Evolutionary conservation across 2,329 filamentous ascomycete species (phyloP).

Genomic region (Diplodia corticola): DNA sequence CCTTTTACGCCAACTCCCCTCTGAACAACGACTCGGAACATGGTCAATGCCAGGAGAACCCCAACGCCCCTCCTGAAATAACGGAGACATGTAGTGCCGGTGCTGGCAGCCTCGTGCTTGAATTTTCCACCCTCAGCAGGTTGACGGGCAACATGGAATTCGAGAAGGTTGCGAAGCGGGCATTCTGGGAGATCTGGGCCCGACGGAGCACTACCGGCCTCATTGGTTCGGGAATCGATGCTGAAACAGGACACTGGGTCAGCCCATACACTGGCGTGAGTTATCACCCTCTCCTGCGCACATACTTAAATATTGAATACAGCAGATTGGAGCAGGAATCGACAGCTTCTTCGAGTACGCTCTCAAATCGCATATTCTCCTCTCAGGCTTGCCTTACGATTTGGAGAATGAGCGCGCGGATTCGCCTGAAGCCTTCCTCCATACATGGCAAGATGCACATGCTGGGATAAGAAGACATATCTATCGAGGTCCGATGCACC

Average conservation of each 20-base stretch:
- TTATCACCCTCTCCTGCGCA: slow-evolving; percentile 20
- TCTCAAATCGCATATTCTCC: slow-evolving; percentile 86
- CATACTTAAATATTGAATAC: slow-evolving; percentile 15
- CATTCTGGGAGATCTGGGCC: slow-evolving; percentile 97
- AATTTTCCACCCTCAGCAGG: slow-evolving; percentile 87
- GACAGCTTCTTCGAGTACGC: slow-evolving; percentile 99
- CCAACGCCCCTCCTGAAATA: slow-evolving; percentile 62
- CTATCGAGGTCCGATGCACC: slow-evolving; percentile 71
- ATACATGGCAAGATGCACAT: slow-evolving; percentile 83
- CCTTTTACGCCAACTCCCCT: slow-evolving; percentile 87
- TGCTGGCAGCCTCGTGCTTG: slow-evolving; percentile 90
- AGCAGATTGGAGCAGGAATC: slow-evolving; percentile 82
- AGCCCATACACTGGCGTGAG: slow-evolving; percentile 74
- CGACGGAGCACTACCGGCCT: slow-evolving; percentile 81
- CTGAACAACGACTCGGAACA: slow-evolving; percentile 61
- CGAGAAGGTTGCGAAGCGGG: slow-evolving; percentile 83
- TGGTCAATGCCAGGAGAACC: slow-evolving; percentile 49
- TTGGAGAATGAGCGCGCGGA: slow-evolving; percentile 58
- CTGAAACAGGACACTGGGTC: slow-evolving; percentile 87
- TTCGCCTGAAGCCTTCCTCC: slow-evolving; percentile 74
- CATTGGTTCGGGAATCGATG: slow-evolving; percentile 88
- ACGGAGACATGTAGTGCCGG: slow-evolving; percentile 97
- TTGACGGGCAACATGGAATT: slow-evolving; percentile 85
- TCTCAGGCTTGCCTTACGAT: slow-evolving; percentile 65
- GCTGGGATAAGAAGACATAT: slow-evolving; percentile 85